phyloP scores from a whole-genome alignment of 257 asterid genomes.

The Scutellaria barbata region DNA sequence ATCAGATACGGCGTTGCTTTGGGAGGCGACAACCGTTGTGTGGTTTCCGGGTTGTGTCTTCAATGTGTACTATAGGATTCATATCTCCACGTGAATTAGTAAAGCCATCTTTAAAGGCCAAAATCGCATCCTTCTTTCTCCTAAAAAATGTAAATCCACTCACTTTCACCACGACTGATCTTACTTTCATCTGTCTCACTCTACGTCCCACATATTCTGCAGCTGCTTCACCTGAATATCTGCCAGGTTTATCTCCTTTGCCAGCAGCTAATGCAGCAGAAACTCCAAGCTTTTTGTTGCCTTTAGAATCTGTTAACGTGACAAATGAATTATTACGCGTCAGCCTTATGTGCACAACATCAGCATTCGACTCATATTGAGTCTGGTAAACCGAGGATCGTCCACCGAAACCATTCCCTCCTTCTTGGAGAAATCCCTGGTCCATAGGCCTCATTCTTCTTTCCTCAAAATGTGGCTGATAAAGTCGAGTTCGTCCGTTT shows the following conservation, averaged over 20 bases:
- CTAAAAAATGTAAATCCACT: slow-evolving; percentile 71
- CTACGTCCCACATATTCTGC: slow-evolving; percentile 86
- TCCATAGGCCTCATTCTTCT: slow-evolving; percentile 9
- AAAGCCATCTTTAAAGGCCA: slow-evolving; percentile 85
- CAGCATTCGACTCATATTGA: slow-evolving; percentile 72
- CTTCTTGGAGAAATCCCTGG: slow-evolving; percentile 28
- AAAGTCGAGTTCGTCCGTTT: slow-evolving; percentile 20
- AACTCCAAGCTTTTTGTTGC: slow-evolving; percentile 70
- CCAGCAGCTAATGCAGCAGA: slow-evolving; percentile 77
- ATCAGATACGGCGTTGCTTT: slow-evolving; percentile 76
- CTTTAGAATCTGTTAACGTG: slow-evolving; percentile 79
- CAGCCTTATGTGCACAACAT: slow-evolving; percentile 84
- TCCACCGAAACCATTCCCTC: slow-evolving; percentile 2
- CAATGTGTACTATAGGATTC: slow-evolving; percentile 74
- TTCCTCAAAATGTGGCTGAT: neutral
- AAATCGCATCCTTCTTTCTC: slow-evolving; percentile 76
- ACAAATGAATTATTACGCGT: slow-evolving; percentile 82
- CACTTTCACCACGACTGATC: slow-evolving; percentile 85
- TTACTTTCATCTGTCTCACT: slow-evolving; percentile 64
- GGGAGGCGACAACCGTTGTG: slow-evolving; percentile 90
- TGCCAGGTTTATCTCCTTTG: slow-evolving; percentile 63
- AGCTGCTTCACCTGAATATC: slow-evolving; percentile 81
- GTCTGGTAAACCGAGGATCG: slow-evolving; percentile 25
- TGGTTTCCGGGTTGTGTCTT: slow-evolving; percentile 85
- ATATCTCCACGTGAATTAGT: slow-evolving; percentile 63